phyloP scores from a whole-genome alignment of 495 filamentous ascomycete species.

The Podospora pseudocomata region DNA sequence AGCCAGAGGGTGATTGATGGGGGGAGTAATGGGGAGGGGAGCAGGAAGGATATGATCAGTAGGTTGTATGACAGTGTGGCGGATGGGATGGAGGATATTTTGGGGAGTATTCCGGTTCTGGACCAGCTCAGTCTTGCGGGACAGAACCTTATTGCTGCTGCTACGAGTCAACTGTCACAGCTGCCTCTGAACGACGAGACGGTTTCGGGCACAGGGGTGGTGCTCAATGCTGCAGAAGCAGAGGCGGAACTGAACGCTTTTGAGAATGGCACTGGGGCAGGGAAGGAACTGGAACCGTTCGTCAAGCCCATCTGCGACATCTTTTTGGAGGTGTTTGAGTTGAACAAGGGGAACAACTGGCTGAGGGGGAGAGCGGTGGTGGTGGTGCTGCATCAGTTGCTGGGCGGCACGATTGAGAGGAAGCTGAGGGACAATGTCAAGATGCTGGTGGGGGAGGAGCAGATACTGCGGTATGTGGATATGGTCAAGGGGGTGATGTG shows the following conservation, averaged over 20 bases:
- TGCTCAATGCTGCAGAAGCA: constrained; percentile 74
- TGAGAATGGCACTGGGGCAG: constrained; percentile 51
- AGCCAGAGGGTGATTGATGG: constrained; percentile 75
- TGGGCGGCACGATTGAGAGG: constrained; percentile 94
- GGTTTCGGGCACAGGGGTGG: constrained; percentile 39
- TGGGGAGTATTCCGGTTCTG: constrained; percentile 89
- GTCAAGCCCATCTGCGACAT: constrained; percentile 98
- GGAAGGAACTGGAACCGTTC: constrained; percentile 81
- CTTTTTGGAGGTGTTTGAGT: constrained; percentile 92
- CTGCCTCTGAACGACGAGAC: constrained; percentile 46
- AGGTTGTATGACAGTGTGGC: constrained; percentile 93
- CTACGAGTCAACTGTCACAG: constrained; percentile 68
- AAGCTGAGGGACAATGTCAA: constrained; percentile 81
- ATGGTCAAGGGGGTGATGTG: constrained; percentile 72
- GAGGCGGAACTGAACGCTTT: constrained; percentile 94
- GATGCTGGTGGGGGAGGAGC: constrained; percentile 68
- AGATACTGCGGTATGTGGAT: constrained; percentile 68
- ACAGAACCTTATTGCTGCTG: constrained; percentile 87
- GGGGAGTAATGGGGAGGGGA: constrained; percentile 45
- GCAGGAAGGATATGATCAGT: constrained; percentile 81
- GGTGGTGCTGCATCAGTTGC: constrained; percentile 74
- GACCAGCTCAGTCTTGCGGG: constrained; percentile 92
- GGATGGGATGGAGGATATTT: constrained; percentile 96
- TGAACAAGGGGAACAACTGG: constrained; percentile 91
- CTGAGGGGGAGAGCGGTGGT: constrained; percentile 93